Evolutionary conservation across 164 flowering plant genomes (phyloP).

Genomic region (Stephania cephalantha): DNA sequence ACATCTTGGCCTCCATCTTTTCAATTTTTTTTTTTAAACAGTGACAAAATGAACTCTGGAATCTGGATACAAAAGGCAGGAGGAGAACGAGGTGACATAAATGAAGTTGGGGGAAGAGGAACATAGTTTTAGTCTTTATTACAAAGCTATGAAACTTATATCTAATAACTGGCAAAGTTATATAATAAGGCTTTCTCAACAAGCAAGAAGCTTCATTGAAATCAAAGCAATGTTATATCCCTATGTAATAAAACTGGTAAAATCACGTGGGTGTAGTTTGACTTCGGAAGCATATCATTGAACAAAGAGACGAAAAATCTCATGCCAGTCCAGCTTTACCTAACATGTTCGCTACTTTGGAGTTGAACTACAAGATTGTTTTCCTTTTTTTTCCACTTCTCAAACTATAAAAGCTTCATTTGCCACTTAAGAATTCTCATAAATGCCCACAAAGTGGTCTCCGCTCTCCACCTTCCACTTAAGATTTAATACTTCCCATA

Average conservation of each 20-base stretch:
- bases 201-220: too few species aligned
- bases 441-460: neutral
- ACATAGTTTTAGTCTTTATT: neutral
- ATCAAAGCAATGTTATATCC: neutral
- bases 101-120: neutral
- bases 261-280: neutral
- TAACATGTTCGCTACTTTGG: neutral
- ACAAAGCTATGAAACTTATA: too few species aligned
- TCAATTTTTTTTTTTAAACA: neutral
- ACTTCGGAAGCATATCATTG: neutral
- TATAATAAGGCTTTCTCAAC: too few species aligned
- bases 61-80: neutral
- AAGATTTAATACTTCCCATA: neutral
- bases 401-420: neutral
- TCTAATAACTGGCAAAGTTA: too few species aligned
- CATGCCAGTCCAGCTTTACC: neutral
- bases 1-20: neutral
- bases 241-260: neutral
- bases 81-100: neutral
- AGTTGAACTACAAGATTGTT: neutral
- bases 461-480: neutral
- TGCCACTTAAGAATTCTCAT: neutral
- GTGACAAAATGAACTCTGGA: neutral
- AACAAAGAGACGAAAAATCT: neutral
- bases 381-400: neutral